A percentile compares a stretch with the other conserved stretches of the same genome.
phyloP scores from a whole-genome alignment of 1,284 basidiomycete genomes.

The Vanrija sp. region DNA sequence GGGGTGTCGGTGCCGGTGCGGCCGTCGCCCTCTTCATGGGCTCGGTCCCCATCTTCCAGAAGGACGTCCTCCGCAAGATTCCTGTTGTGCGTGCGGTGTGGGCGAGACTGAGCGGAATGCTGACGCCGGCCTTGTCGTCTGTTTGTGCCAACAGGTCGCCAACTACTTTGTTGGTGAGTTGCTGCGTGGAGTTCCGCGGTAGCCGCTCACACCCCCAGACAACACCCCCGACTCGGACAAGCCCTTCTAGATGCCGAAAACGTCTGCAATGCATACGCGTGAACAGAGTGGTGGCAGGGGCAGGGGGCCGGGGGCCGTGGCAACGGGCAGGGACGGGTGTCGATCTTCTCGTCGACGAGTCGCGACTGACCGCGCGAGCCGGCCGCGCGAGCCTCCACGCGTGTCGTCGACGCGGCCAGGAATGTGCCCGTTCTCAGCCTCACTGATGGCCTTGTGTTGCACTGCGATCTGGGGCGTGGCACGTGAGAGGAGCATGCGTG shows the following conservation, averaged over 20 bases:
- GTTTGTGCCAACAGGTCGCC: slow-evolving; percentile 16
- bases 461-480: no score
- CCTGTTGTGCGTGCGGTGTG: slow-evolving; percentile 33
- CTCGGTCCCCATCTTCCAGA: slow-evolving; percentile 45
- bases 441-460: neutral
- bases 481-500: no score
- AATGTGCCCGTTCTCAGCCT: no score
- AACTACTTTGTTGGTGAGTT: slow-evolving; percentile 34
- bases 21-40: slow-evolving; percentile 45
- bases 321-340: no score
- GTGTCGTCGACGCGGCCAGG: no score
- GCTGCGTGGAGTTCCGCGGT: neutral
- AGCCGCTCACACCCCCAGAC: slow-evolving; percentile 24
- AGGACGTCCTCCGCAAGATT: slow-evolving; percentile 45
- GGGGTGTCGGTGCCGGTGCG: slow-evolving; percentile 42
- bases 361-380: no score
- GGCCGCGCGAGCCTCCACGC: no score
- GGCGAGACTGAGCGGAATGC: neutral
- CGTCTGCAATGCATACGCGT: neutral
- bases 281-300: neutral
- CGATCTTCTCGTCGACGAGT: no score
- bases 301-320: no score
- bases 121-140: neutral
- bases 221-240: slow-evolving; percentile 47
- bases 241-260: slow-evolving; percentile 41